Evolutionary conservation across 768 basidiomycete genomes (phyloP), one percentile per base, ranked within the genome.

Genomic region (Boletellus sp.): DNA sequence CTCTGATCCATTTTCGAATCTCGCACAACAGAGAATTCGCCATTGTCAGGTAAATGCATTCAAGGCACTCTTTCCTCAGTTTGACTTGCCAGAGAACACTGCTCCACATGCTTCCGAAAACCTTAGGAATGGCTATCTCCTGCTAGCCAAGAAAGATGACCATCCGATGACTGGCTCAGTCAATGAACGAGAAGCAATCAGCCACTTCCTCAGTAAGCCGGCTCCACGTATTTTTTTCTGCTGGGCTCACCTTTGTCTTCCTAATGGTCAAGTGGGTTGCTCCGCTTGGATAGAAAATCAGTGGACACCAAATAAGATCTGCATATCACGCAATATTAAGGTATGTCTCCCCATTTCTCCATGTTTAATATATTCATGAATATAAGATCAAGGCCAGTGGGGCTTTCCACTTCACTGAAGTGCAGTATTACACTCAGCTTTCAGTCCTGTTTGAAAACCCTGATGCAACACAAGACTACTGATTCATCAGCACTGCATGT

Each of bases 51-150:
- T 38, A 1, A 35, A 16, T 69, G 70, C 53, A 6, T 65, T 56
- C 51, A 62, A 66, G 3, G 63, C 65, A 1, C 48, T 50, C 16
- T 60, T 55, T 42, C 44, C 69, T 10, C 68, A 70, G 38, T 71
- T 40, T 61, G 60, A 60, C 57, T 1, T 52, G 70, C 45, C 62
- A 68, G 36, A 41, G 45, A 51, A n/a, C 61, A 36, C 3, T 7
- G 7, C 35, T 36, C 35, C 35, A 17, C n/a, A 6, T 36, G 35
- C 12, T n/a, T 68, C 28, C 54, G 66, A 8, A 62, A 56, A 24
- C 56, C 66, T 35, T 63, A 61, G 3, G 8, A 7, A 36, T 36
- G 35, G 35, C 35, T 36, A n/a, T n/a, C n/a, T n/a, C n/a, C n/a
- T n/a, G n/a, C n/a, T n/a, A n/a, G n/a, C n/a, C n/a, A n/a, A n/a